phyloP scores from a whole-genome alignment of 371 early-diverging fungal genomes.

The Mortierella sp. region DNA sequence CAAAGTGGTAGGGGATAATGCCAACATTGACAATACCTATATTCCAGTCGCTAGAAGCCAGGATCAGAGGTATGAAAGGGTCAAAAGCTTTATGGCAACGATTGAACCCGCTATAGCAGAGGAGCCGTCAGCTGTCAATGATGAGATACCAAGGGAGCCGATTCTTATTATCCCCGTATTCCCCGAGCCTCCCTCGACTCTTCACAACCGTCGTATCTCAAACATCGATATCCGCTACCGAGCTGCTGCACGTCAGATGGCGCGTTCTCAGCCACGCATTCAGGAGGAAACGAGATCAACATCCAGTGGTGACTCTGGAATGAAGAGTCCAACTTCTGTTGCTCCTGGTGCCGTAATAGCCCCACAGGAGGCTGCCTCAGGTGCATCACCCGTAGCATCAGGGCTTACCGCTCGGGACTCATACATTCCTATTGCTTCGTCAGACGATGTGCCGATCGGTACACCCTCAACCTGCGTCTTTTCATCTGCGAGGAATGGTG shows the following conservation, averaged over 20 bases:
- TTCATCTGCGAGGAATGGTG: slow-evolving; percentile 47
- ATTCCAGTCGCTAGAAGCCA: neutral
- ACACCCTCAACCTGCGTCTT: slow-evolving; percentile 30
- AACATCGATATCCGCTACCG: slow-evolving; percentile 35
- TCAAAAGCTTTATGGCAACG: slow-evolving; percentile 24
- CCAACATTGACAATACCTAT: neutral
- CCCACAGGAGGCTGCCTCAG: slow-evolving; percentile 18
- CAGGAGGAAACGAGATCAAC: slow-evolving; percentile 15
- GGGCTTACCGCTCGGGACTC: slow-evolving; percentile 26
- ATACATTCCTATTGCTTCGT: slow-evolving; percentile 39
- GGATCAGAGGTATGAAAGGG: slow-evolving; percentile 10
- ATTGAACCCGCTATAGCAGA: slow-evolving; percentile 7
- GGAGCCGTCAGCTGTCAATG: neutral
- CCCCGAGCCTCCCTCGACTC: slow-evolving; percentile 45
- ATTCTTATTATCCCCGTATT: slow-evolving; percentile 34
- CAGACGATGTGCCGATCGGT: slow-evolving; percentile 38
- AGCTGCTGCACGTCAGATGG: slow-evolving; percentile 9
- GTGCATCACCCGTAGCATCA: slow-evolving; percentile 1
- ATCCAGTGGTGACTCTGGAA: slow-evolving; percentile 25
- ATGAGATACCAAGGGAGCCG: slow-evolving; percentile 16
- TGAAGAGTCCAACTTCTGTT: slow-evolving; percentile 1
- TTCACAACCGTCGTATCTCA: slow-evolving; percentile 49
- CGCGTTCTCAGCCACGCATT: slow-evolving; percentile 12
- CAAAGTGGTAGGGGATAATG: slow-evolving; percentile 14
- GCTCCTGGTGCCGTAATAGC: slow-evolving; percentile 5